Evolutionary conservation across 2,329 filamentous ascomycete species (phyloP).

Genomic region (Ilyonectria sp.): DNA sequence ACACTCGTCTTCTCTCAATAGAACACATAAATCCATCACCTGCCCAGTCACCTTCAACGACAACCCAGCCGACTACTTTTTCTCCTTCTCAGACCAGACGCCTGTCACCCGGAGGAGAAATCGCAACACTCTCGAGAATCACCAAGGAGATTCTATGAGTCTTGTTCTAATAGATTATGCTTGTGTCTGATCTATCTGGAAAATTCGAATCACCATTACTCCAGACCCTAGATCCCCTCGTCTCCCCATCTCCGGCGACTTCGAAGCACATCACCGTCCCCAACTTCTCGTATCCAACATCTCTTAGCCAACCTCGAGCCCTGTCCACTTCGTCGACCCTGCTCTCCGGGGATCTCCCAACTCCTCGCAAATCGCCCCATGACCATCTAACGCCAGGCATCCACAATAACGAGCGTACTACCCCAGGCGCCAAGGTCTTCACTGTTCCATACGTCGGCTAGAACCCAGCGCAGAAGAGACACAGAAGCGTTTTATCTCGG

Average conservation of each 20-base stretch:
- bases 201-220: constrained; percentile 17
- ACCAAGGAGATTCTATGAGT: not conserved
- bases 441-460: constrained; percentile 21
- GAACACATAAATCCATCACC: not conserved
- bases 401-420: not conserved
- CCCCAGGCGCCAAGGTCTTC: not conserved
- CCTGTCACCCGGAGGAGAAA: not conserved
- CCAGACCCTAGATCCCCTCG: constrained; percentile 17
- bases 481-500: constrained; percentile 17
- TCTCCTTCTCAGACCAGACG: not conserved
- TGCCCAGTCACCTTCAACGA: too few relatives aligned
- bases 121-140: not conserved
- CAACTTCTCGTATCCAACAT: constrained; percentile 46
- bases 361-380: not conserved
- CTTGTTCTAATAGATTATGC: constrained; percentile 25
- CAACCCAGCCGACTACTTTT: too few relatives aligned
- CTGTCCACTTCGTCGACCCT: not conserved
- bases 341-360: not conserved
- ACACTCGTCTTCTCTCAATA: not conserved
- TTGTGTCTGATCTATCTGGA: constrained; percentile 9
- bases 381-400: not conserved
- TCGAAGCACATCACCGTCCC: constrained; percentile 17
- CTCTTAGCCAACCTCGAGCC: constrained; percentile 22
- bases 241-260: constrained; percentile 4
- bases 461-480: constrained; percentile 22